Evolutionary conservation across 148 eudicot species (phyloP).

Genomic region (Arctostaphylos glauca): DNA sequence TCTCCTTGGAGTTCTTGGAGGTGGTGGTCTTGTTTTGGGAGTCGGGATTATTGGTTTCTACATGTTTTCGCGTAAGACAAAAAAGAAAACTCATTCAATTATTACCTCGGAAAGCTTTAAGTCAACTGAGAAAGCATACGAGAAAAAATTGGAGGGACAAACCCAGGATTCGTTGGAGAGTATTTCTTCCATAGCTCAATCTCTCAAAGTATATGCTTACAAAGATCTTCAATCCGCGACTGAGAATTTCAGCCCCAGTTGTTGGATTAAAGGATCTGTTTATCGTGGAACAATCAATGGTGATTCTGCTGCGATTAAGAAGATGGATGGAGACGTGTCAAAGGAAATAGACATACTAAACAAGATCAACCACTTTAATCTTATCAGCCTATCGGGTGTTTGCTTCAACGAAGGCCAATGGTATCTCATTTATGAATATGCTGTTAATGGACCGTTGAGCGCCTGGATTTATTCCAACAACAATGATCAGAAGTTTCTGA

Average conservation of each 20-base stretch:
- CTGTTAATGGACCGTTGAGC: slow-evolving; percentile 70
- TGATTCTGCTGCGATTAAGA: slow-evolving; percentile 74
- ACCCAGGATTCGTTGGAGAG: slow-evolving; percentile 58
- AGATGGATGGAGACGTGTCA: slow-evolving; percentile 68
- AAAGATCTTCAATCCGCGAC: slow-evolving; percentile 73
- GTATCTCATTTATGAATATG: slow-evolving; percentile 83
- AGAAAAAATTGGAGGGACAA: slow-evolving; percentile 38
- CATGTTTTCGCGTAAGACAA: slow-evolving; percentile 28
- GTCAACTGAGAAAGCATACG: slow-evolving; percentile 50
- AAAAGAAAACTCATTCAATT: slow-evolving; percentile 26
- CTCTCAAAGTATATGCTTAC: slow-evolving; percentile 61
- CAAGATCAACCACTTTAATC: slow-evolving; percentile 82
- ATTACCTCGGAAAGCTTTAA: slow-evolving; percentile 47
- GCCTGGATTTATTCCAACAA: slow-evolving; percentile 57
- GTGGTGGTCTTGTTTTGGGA: slow-evolving; percentile 25
- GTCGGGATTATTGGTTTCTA: slow-evolving; percentile 34
- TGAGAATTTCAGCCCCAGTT: slow-evolving; percentile 56
- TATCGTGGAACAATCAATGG: slow-evolving; percentile 77
- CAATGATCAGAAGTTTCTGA: slow-evolving; percentile 41
- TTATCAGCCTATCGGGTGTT: slow-evolving; percentile 70
- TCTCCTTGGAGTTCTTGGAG: slow-evolving; percentile 57
- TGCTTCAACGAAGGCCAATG: slow-evolving; percentile 71
- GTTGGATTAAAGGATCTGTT: slow-evolving; percentile 70
- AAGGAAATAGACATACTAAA: slow-evolving; percentile 64
- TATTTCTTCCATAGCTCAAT: slow-evolving; percentile 61